Percentiles rank a stretch among this genome's conserved stretches.
Conservation (phyloP, 2,329 filamentous ascomycete genomes). For the Pseudogymnoascus sp. region DNA sequence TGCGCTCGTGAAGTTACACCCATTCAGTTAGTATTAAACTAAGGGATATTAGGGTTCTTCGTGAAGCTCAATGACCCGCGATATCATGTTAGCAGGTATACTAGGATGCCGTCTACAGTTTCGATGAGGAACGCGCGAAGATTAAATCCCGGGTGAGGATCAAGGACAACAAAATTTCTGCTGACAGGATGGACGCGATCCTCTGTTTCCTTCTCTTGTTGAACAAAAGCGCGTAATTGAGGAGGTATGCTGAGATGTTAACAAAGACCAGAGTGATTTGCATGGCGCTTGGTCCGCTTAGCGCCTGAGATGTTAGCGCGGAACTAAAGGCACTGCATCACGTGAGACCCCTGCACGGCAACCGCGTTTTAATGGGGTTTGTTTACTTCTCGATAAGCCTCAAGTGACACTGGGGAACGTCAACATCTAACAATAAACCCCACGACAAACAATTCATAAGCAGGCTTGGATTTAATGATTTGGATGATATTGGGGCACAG, state of each 20-base stretch:
- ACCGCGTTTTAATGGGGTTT: conserved; percentile 12
- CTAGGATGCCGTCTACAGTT: neutral
- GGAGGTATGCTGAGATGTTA: neutral
- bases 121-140: neutral
- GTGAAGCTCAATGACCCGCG: conserved; percentile 3
- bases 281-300: neutral
- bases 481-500: neutral
- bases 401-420: neutral
- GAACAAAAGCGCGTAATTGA: neutral
- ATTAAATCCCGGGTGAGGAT: neutral
- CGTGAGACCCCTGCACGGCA: conserved; percentile 6
- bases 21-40: conserved; percentile 1
- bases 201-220: neutral
- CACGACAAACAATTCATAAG: neutral
- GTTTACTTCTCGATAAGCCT: conserved; percentile 11
- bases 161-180: neutral
- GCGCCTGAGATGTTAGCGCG: conserved; percentile 3
- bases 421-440: conserved; percentile 4
- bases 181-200: neutral
- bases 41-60: neutral
- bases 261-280: neutral
- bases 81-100: conserved; percentile 1
- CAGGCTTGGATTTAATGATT: neutral
- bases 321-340: neutral
- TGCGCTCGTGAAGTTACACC: neutral